phyloP scores from a whole-genome alignment of 2,329 filamentous ascomycete species.

The Penicillium palitans region DNA sequence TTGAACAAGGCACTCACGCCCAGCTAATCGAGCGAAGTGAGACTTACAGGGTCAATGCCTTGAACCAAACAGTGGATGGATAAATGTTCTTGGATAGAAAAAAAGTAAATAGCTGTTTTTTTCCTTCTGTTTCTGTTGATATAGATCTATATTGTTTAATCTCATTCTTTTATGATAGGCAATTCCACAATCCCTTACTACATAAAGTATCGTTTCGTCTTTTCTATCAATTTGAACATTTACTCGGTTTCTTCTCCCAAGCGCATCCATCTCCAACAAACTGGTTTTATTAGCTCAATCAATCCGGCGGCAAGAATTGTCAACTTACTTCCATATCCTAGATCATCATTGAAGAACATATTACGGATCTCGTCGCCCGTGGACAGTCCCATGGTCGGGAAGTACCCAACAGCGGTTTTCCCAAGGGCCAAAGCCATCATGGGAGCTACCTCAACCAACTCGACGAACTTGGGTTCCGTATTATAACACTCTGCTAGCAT shows the following conservation, averaged over 20 bases:
- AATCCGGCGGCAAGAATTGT: background rate
- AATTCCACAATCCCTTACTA: background rate
- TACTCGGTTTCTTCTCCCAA: constrained; percentile 7
- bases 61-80: constrained; percentile 32
- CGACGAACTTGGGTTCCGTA: background rate
- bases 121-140: background rate
- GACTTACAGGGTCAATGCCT: constrained; percentile 40
- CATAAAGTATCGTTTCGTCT: background rate
- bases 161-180: background rate
- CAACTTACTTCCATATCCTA: constrained; percentile 11
- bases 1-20: constrained; percentile 62
- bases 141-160: constrained; percentile 1
- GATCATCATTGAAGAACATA: constrained; percentile 12
- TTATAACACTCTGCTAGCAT: constrained; percentile 6
- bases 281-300: background rate
- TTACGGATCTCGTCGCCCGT: constrained; percentile 2
- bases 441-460: constrained; percentile 2
- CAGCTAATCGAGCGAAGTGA: constrained; percentile 53
- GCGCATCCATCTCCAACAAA: constrained; percentile 13
- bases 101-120: background rate
- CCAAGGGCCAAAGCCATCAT: constrained; percentile 13
- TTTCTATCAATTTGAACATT: background rate
- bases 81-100: background rate
- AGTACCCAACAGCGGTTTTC: constrained; percentile 5
- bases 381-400: constrained; percentile 4